phyloP scores from a whole-genome alignment of 768 basidiomycete species.

The Suillus discolor region DNA sequence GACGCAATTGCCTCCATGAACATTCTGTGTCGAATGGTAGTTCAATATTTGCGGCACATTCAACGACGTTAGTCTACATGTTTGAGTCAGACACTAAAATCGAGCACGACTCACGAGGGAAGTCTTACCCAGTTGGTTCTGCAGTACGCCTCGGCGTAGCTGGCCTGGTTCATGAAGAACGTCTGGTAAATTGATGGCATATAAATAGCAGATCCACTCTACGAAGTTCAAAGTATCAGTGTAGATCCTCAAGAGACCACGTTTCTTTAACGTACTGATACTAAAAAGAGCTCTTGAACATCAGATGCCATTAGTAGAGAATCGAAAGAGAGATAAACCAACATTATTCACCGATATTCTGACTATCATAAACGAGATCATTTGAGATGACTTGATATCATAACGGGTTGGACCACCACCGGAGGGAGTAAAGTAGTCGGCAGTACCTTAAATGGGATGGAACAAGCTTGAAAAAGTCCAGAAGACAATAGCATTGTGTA shows the following conservation, averaged over 20 bases:
- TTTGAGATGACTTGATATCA: slow-evolving; percentile 51
- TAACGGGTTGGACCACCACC: slow-evolving; percentile 51
- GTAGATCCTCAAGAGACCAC: background rate
- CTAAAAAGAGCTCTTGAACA: slow-evolving; percentile 15
- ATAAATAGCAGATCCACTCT: slow-evolving; percentile 12
- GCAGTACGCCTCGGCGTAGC: slow-evolving; percentile 43
- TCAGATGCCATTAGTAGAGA: background rate
- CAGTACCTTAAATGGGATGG: slow-evolving; percentile 27
- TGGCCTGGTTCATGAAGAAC: slow-evolving; percentile 53
- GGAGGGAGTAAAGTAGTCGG: slow-evolving; percentile 47
- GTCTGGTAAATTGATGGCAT: slow-evolving; percentile 45
- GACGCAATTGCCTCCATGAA: slow-evolving; percentile 52
- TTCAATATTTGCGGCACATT: slow-evolving; percentile 47
- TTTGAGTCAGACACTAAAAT: background rate
- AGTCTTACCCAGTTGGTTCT: slow-evolving; percentile 47
- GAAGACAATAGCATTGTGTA: background rate
- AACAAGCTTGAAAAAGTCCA: background rate
- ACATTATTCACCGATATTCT: slow-evolving; percentile 42
- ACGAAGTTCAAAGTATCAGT: background rate
- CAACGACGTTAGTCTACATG: slow-evolving; percentile 39
- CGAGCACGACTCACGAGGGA: background rate
- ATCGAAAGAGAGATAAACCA: background rate
- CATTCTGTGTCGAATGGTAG: slow-evolving; percentile 51
- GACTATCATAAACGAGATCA: slow-evolving; percentile 46
- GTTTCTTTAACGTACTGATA: slow-evolving; percentile 9